Percentiles rank a stretch among this genome's conserved stretches.
Conservation (phyloP, 2,329 filamentous ascomycete species). For the Ilyonectria destructans region DNA sequence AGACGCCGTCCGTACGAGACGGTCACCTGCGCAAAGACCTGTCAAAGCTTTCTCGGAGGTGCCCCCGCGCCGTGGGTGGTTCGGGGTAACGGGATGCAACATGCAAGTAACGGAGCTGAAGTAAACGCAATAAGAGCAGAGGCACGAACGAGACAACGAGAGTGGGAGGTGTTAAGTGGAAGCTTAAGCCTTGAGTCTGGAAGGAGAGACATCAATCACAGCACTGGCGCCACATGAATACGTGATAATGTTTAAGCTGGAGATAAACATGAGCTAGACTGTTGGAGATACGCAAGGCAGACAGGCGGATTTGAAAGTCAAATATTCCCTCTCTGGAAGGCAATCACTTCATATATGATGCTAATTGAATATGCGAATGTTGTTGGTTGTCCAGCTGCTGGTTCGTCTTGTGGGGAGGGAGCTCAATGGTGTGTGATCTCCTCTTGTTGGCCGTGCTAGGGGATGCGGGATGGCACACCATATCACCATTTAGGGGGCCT, state of each 20-base stretch:
- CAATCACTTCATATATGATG: not conserved
- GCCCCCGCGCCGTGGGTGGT: not conserved
- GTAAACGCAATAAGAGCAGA: constrained; percentile 1
- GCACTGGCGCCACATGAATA: not conserved
- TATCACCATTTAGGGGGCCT: not conserved
- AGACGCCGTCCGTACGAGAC: constrained; percentile 4
- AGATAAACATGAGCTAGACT: not conserved
- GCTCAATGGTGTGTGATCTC: constrained; percentile 3
- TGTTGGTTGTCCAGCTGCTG: constrained; percentile 8
- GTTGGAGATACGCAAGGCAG: no score
- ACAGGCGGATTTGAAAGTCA: not conserved
- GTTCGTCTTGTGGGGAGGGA: constrained; percentile 8
- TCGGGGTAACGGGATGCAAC: constrained; percentile 4
- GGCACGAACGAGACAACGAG: constrained; percentile 7
- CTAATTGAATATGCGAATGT: constrained; percentile 1
- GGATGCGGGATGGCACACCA: constrained; percentile 20
- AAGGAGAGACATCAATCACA: constrained; percentile 8
- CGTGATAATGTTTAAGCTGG: not conserved
- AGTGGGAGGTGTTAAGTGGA: not conserved
- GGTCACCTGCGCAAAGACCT: constrained; percentile 2
- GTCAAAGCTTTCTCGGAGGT: constrained; percentile 2
- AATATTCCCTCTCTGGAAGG: not conserved
- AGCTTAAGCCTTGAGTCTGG: constrained; percentile 1
- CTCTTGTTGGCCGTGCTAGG: constrained; percentile 16
- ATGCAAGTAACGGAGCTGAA: constrained; percentile 10